phyloP scores from a whole-genome alignment of 257 asterid genomes.

The Forsythia viridissima region DNA sequence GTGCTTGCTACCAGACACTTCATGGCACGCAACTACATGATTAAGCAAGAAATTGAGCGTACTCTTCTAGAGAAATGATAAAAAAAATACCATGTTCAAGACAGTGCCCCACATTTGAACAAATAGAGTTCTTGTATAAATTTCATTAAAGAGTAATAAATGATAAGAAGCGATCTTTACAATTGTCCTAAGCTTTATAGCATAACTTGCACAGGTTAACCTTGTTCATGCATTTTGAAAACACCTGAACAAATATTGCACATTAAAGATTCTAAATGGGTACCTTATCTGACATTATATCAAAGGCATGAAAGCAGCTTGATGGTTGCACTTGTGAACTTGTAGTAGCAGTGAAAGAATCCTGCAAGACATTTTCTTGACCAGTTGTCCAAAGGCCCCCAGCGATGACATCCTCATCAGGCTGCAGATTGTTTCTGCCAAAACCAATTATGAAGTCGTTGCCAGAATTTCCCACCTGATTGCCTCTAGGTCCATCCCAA shows the following conservation, averaged over 20 bases:
- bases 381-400: conserved; percentile 55
- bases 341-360: conserved; percentile 42
- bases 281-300: conserved; percentile 67
- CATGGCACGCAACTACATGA: neutral
- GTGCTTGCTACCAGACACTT: neutral
- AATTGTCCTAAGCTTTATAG: neutral
- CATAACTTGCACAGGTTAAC: neutral
- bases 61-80: neutral
- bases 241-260: conserved; percentile 1
- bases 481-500: conserved; percentile 45
- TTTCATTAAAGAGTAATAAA: neutral
- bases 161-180: neutral
- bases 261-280: conserved; percentile 10
- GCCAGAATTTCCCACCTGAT: conserved; percentile 42
- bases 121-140: neutral
- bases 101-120: neutral
- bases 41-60: neutral
- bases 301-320: conserved; percentile 47
- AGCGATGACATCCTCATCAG: conserved; percentile 44
- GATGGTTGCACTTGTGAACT: conserved; percentile 45
- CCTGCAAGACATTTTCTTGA: conserved; percentile 46
- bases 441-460: conserved; percentile 51
- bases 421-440: conserved; percentile 38
- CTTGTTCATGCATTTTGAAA: neutral
- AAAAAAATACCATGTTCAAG: neutral